These are phyloP conservation scores for Copromyces sp. DNA, from an alignment of 495 filamentous ascomycete genomes.

Conservation along the genomic window DNA sequence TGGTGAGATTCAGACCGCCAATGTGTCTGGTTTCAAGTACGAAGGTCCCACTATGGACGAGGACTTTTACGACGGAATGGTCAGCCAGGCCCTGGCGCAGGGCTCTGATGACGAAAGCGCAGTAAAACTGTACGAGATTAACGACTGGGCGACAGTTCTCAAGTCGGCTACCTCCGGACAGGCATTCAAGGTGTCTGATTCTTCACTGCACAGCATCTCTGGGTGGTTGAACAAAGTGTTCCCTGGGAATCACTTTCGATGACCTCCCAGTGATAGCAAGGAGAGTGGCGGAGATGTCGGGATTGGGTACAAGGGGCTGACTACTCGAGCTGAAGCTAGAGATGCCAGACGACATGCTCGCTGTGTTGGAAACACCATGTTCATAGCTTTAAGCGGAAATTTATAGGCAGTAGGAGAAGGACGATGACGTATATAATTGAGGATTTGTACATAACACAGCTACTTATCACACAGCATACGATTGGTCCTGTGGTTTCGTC, in stretches of 20 bases:
- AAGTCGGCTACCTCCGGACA: background rate
- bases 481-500: background rate
- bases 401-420: too few relatives aligned
- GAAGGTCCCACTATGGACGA: conserved; percentile 2
- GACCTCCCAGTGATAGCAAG: background rate
- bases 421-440: background rate
- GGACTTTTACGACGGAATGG: conserved; percentile 3
- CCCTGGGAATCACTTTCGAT: background rate
- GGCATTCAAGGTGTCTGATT: background rate
- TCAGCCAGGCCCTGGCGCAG: conserved; percentile 13
- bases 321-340: background rate
- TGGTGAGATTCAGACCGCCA: conserved; percentile 27
- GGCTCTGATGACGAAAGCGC: background rate
- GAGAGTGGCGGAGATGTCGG: background rate
- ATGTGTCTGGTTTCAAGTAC: conserved; percentile 9
- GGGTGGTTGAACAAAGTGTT: background rate
- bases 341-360: background rate
- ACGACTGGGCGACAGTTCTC: background rate
- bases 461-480: background rate
- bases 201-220: background rate
- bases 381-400: background rate
- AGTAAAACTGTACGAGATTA: background rate
- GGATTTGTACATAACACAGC: background rate
- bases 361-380: background rate
- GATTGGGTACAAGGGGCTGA: background rate